Percentiles rank a stretch among this genome's conserved stretches.
phyloP scores from a whole-genome alignment of 2,329 filamentous ascomycete genomes.

The Monosporascus sp. region DNA sequence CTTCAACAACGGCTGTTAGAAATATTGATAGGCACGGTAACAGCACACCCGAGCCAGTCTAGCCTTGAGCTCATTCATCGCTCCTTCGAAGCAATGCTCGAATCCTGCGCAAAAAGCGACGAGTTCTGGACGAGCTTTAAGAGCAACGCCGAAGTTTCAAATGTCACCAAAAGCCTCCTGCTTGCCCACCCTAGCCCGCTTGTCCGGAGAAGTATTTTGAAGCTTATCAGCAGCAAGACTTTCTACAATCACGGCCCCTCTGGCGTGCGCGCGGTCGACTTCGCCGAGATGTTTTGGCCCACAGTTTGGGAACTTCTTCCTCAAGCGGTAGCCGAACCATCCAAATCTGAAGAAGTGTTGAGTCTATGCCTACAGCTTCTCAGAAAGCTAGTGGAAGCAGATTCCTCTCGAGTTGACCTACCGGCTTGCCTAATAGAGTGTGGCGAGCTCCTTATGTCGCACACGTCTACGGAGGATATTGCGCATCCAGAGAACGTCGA shows the following conservation, averaged over 20 bases:
- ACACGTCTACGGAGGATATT: constrained; percentile 28
- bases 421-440: constrained; percentile 17
- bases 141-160: constrained; percentile 17
- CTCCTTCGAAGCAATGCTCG: constrained; percentile 34
- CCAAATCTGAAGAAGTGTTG: constrained; percentile 38
- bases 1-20: constrained; percentile 18
- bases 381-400: constrained; percentile 20
- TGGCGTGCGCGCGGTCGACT: constrained; percentile 28
- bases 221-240: constrained; percentile 24
- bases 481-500: constrained; percentile 32
- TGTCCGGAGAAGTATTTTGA: constrained; percentile 31
- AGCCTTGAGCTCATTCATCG: constrained; percentile 27
- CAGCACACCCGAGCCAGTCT: constrained; percentile 16
- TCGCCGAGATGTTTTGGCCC: constrained; percentile 44
- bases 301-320: constrained; percentile 31
- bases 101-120: constrained; percentile 31
- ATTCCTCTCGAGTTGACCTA: constrained; percentile 18
- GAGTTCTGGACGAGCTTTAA: constrained; percentile 35
- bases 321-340: constrained; percentile 25
- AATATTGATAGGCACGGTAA: constrained; percentile 15
- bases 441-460: constrained; percentile 17
- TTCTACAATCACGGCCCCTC: constrained; percentile 16
- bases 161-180: constrained; percentile 30
- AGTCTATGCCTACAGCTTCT: constrained; percentile 19
- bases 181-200: constrained; percentile 29